Base-by-base conservation (phyloP, 352 stramenopile genomes). In the Phytophthora aleatoria region DNA sequence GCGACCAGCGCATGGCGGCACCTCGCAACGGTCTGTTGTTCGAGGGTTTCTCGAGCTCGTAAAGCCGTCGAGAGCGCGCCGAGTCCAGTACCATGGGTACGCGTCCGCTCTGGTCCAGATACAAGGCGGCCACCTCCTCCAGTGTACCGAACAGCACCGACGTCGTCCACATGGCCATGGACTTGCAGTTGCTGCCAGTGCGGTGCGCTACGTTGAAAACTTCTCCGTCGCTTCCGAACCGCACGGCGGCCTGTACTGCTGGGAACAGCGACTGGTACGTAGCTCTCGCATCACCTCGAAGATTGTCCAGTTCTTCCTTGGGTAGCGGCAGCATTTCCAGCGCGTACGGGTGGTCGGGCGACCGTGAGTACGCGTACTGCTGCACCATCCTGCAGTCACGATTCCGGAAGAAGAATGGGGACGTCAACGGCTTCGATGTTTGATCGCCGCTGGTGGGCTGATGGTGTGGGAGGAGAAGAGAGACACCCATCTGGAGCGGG, bases 81-180 rank as follows among this genome's bases (percentile, higher is more conserved):
- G 67, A 67, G 36, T 73, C 69, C 42, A 84, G 76, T 45, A 89
- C 69, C 42, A 91, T 73, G 15, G 86, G 67, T 45, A 85, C 75
- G 13, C 60, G 71, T 35, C 58, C 67, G 53, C 77, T 73, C 55
- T 61, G 55, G 52, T 69, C 64, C 38, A 85, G 64, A 64, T 89
- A 89, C 47, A 91, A 72, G 39, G 72, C 67, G 0, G 83, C 75
- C 27, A 91, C 81, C 49, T 90, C 83, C 4, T 91, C 81, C 13
- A 91, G 64, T 31, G 77, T 81, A 20, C 83, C 83, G 26, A 74
- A 74, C 15, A 89, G 65, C 30, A 72, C 62, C 6, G 69, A 81
- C 6, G 71, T 84, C 51, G 82, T 83, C 71, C 77, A 88, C 71
- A 89, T 79, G 71, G 78, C 74, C 50, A 85, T 64, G n/a, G 77